These are phyloP conservation scores for Coniochaeta ligniaria DNA, from an alignment of 2,329 filamentous ascomycete species.

Conservation along the genomic window DNA sequence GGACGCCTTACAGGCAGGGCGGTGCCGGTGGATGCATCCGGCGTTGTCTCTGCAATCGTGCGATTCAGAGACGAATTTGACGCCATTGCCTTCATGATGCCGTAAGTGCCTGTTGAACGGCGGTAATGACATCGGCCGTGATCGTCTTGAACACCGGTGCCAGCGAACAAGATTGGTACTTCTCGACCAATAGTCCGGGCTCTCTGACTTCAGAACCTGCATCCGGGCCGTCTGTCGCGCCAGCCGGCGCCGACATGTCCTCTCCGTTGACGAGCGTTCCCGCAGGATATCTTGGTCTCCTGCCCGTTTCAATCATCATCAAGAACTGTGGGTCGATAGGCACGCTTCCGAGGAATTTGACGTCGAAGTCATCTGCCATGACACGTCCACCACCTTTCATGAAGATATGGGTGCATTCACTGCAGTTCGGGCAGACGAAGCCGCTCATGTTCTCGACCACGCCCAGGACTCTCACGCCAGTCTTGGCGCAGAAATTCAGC, in stretches of 20 bases:
- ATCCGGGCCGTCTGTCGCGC: constrained; percentile 15
- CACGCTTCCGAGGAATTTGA: constrained; percentile 77
- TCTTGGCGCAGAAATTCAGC: constrained; percentile 87
- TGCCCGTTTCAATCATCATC: constrained; percentile 70
- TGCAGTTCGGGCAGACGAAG: constrained; percentile 73
- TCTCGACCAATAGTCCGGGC: constrained; percentile 51
- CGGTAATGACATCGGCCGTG: constrained; percentile 41
- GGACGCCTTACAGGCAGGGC: background rate
- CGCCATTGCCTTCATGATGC: background rate
- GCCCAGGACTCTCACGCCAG: constrained; percentile 69
- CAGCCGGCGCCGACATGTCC: constrained; percentile 35
- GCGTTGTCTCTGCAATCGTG: background rate
- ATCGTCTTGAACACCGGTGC: constrained; percentile 62
- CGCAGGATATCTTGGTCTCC: constrained; percentile 57
- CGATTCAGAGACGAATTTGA: background rate
- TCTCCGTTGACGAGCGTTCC: constrained; percentile 57
- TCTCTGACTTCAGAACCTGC: constrained; percentile 21
- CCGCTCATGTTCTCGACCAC: constrained; percentile 97
- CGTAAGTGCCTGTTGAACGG: constrained; percentile 2
- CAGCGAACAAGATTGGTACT: constrained; percentile 67
- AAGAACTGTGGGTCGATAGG: constrained; percentile 94
- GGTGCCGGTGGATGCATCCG: background rate
- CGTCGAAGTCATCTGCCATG: constrained; percentile 81
- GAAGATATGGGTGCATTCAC: constrained; percentile 89
- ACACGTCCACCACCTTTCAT: constrained; percentile 81